phyloP scores from a whole-genome alignment of 495 filamentous ascomycete genomes.

The Xanthoparmelia taractica region DNA sequence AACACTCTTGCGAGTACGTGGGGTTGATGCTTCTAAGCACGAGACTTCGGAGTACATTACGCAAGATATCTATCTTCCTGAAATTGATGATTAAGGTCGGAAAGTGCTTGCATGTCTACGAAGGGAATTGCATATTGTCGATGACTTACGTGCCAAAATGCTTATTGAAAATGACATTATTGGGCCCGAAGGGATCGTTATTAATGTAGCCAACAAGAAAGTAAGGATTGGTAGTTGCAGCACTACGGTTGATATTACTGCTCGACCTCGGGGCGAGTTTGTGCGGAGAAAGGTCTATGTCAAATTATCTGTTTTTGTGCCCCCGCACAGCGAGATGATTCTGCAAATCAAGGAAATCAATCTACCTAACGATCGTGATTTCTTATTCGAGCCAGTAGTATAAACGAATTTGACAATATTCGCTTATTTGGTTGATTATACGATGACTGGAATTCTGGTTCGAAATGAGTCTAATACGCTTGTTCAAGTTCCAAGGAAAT shows the following conservation, averaged over 20 bases:
- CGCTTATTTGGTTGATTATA: not conserved
- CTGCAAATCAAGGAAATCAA: not conserved
- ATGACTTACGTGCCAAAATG: constrained; percentile 4
- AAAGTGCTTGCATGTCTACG: not conserved
- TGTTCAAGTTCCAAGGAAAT: not conserved
- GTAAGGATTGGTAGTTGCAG: no score
- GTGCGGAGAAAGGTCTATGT: no score
- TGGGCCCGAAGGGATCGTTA: not conserved
- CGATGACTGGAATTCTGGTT: not conserved
- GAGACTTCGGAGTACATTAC: not conserved
- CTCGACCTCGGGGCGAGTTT: no score
- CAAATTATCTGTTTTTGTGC: no score
- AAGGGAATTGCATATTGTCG: not conserved
- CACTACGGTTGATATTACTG: no score
- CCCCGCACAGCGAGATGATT: not conserved
- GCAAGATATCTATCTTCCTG: not conserved
- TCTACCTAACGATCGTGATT: not conserved
- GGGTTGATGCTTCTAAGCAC: not conserved
- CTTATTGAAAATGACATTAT: not conserved
- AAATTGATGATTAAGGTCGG: not conserved
- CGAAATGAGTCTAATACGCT: not conserved
- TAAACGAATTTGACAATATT: not conserved
- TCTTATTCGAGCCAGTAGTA: not conserved
- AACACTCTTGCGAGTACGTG: not conserved
- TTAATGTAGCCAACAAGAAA: no score